Base-by-base conservation (phyloP, 768 basidiomycete species). In the Xerocomellus amylosporus region DNA sequence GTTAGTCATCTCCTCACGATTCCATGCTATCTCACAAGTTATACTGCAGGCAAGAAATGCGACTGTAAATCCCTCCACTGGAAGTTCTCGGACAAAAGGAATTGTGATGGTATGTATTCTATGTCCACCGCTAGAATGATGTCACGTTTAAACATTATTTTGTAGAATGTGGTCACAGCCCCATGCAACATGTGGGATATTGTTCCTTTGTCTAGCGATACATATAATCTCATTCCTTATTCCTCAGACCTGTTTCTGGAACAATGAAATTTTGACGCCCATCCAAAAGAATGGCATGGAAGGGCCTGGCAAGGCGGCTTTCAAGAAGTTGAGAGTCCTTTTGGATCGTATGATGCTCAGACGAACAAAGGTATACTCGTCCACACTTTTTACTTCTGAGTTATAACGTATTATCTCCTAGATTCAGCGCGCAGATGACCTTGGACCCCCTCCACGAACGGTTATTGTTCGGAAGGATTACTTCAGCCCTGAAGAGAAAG, bases 401-500 rank as follows among this genome's bases (percentile, higher is more conserved):
- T 51, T 42, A 13, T 24, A 17, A 56, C 22, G 46, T 19, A 4
- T 26, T 34, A 28, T 46, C 28, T 43, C 1, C 8, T 49, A 98
- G 87, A 77, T 98, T 42, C 90, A 99, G 82, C 82, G 88, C 51
- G 96, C 96, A 2, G 97, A 99, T 65, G 97, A 99, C 68, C 82
- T 99, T 22, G 97, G 93, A 7, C 74, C 98, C 19, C 97, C 97
- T 8, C 97, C 97, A 8, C 81, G 97, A 37, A 94, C 86, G 0
- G 89, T 99, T 20, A 78, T 90, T 45, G 85, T 99, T 53, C 83
- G 93, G 41, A 77, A 86, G 47, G 96, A 98, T 69, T 90, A 88
- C 71, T 98, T 98, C 77, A 94, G 91, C 59, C 88, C 92, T 0
- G 95, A 97, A 71, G 97, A 99, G 74, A 98, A 94, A 68, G 97